Evolutionary conservation across 768 basidiomycete species (phyloP).

Genomic region (Suillus ampliporus): DNA sequence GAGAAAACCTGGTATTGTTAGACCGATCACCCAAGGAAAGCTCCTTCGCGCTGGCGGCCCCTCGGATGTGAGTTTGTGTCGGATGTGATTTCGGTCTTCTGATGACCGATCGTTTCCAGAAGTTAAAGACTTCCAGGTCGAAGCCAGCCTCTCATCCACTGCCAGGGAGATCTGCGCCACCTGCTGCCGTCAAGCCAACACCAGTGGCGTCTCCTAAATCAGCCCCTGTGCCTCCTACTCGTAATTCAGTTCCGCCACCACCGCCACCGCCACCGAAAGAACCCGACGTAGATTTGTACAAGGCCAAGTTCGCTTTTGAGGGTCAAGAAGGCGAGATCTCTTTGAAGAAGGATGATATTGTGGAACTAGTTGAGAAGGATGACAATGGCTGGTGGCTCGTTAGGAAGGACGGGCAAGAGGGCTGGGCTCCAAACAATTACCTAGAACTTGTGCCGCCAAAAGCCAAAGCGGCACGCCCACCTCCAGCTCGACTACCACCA

Average conservation of each 20-base stretch:
- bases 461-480: constrained; percentile 70
- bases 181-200: constrained; percentile 40
- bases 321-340: constrained; percentile 94
- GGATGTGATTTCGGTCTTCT: constrained; percentile 10
- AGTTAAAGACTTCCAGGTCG: constrained; percentile 46
- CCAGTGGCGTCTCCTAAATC: constrained; percentile 37
- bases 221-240: constrained; percentile 48
- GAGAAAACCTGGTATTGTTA: constrained; percentile 84
- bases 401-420: constrained; percentile 80
- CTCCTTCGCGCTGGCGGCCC: constrained; percentile 80
- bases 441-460: constrained; percentile 79
- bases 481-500: constrained; percentile 56
- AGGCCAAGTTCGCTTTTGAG: constrained; percentile 90
- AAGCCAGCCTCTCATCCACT: constrained; percentile 58
- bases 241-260: constrained; percentile 55
- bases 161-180: constrained; percentile 57
- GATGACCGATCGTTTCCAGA: constrained; percentile 39
- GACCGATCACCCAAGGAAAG: constrained; percentile 87
- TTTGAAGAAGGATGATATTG: constrained; percentile 87
- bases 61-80: constrained; percentile 49
- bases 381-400: constrained; percentile 99
- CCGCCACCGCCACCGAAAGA: constrained; percentile 57
- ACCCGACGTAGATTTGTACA: constrained; percentile 77
- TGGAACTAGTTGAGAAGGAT: constrained; percentile 91
- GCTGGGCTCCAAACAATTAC: constrained; percentile 96